phyloP scores from a whole-genome alignment of 192 early-diverging fungal species.

The Coemansia sp. region DNA sequence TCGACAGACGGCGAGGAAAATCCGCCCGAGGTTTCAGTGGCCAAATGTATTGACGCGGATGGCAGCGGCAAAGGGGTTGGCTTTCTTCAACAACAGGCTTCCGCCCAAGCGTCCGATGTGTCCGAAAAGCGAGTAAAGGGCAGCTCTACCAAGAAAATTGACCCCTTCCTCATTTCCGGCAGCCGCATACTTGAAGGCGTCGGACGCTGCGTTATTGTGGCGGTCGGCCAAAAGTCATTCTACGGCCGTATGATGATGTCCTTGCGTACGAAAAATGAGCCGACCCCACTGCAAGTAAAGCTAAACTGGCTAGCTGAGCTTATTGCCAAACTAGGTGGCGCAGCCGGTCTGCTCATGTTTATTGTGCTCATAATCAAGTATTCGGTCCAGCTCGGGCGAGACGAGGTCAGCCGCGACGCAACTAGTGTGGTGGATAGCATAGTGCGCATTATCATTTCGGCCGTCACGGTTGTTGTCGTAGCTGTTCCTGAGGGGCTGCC shows the following conservation, averaged over 20 bases:
- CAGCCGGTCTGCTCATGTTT: constrained; percentile 83
- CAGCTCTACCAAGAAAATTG: constrained; percentile 40
- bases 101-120: not conserved
- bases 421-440: constrained; percentile 62
- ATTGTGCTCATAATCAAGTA: constrained; percentile 85
- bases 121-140: constrained; percentile 24
- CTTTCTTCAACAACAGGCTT: constrained; percentile 3
- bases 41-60: not conserved
- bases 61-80: constrained; percentile 4
- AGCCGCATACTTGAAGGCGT: constrained; percentile 89
- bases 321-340: constrained; percentile 92
- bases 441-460: constrained; percentile 81
- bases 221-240: constrained; percentile 83
- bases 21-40: not conserved
- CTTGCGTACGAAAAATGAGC: constrained; percentile 77
- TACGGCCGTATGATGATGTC: constrained; percentile 88
- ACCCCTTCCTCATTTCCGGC: constrained; percentile 91
- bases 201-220: constrained; percentile 80
- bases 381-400: constrained; percentile 61
- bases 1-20: constrained; percentile 45
- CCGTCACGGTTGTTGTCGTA: constrained; percentile 93
- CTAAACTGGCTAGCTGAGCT: constrained; percentile 83
- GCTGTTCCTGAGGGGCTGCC: constrained; percentile 98
- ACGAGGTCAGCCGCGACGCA: constrained; percentile 43
- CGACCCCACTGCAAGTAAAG: constrained; percentile 91